A percentile compares a stretch with the other conserved stretches of the same genome.
phyloP scores from a whole-genome alignment of 805 yeast species.

The Candida michaelii region DNA sequence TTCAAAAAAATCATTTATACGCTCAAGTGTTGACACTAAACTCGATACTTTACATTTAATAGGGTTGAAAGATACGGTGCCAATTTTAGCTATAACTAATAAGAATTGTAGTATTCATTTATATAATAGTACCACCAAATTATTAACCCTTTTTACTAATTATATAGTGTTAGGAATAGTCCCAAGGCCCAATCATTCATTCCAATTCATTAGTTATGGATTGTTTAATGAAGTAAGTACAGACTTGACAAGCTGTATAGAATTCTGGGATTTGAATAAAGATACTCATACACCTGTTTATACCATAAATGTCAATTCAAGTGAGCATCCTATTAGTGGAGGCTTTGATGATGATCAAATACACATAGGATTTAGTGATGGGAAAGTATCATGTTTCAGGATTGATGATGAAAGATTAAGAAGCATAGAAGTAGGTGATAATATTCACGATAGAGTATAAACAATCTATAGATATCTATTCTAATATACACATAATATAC shows the following conservation, averaged over 20 bases:
- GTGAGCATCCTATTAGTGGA: constrained; percentile 10
- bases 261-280: constrained; percentile 30
- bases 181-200: constrained; percentile 18
- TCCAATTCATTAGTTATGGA: constrained; percentile 29
- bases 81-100: constrained; percentile 10
- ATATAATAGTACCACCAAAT: constrained; percentile 10
- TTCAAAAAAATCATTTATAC: constrained; percentile 15
- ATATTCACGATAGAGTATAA: constrained; percentile 14
- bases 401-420: constrained; percentile 11
- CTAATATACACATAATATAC: constrained; percentile 11
- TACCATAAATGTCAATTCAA: constrained; percentile 1
- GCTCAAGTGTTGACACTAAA: constrained; percentile 9
- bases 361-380: constrained; percentile 24
- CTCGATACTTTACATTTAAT: constrained; percentile 7
- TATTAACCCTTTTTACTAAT: constrained; percentile 21
- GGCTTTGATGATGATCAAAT: constrained; percentile 18
- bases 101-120: constrained; percentile 11
- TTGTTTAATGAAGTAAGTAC: constrained; percentile 11
- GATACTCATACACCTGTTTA: constrained; percentile 6
- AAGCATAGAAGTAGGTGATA: constrained; percentile 8
- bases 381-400: constrained; percentile 16
- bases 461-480: neutral
- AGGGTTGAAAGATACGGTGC: constrained; percentile 10
- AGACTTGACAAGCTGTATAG: constrained; percentile 17
- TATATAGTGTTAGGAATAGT: constrained; percentile 20